These are phyloP conservation scores for Ophiostoma quercus DNA, from an alignment of 2,329 filamentous ascomycete species.

Conservation along the genomic window DNA sequence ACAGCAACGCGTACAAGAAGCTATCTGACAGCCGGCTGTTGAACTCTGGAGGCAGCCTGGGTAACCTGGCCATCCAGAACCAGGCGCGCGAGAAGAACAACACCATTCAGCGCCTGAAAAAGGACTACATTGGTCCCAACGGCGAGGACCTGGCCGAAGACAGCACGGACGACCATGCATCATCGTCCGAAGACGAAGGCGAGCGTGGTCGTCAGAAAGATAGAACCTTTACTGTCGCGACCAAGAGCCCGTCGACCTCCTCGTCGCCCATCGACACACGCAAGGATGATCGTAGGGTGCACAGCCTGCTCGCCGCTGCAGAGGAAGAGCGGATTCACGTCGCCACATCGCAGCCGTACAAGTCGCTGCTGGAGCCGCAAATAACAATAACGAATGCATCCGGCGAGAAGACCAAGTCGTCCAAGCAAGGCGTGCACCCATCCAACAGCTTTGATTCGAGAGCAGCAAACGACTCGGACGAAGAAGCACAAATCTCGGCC, in stretches of 20 bases:
- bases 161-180: constrained; percentile 59
- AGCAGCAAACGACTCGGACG: constrained; percentile 70
- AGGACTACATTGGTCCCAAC: constrained; percentile 61
- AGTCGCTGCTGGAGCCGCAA: constrained; percentile 62
- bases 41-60: constrained; percentile 57
- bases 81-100: constrained; percentile 39
- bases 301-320: constrained; percentile 65
- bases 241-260: constrained; percentile 34
- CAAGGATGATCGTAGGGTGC: constrained; percentile 41
- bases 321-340: constrained; percentile 67
- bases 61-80: constrained; percentile 53
- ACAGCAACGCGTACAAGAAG: constrained; percentile 63
- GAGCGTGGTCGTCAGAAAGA: constrained; percentile 55
- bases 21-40: constrained; percentile 67
- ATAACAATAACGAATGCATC: constrained; percentile 60
- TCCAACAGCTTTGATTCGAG: constrained; percentile 72
- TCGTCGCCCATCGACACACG: constrained; percentile 29
- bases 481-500: constrained; percentile 77
- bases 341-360: constrained; percentile 49
- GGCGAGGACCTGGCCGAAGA: constrained; percentile 61
- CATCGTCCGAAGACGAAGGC: constrained; percentile 62
- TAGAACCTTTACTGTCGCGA: constrained; percentile 41
- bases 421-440: constrained; percentile 64
- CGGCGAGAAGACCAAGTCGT: constrained; percentile 54
- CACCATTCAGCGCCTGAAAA: constrained; percentile 53